Evolutionary conservation across 73 alveolate species (phyloP).

Genomic region (Breviolum minutum): DNA sequence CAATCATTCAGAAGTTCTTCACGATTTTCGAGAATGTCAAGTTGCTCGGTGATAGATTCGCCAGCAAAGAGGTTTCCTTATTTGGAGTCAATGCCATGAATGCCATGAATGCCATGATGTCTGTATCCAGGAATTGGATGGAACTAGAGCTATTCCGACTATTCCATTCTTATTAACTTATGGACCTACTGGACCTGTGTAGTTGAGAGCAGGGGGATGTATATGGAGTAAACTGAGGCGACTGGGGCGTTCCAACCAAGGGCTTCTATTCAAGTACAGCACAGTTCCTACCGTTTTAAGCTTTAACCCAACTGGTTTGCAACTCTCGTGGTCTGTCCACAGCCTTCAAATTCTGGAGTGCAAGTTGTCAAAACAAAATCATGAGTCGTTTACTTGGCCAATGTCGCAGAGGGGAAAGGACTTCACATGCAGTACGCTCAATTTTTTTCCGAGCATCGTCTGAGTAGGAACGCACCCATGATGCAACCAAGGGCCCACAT

Average conservation of each 20-base stretch:
- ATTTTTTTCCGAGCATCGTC: neutral
- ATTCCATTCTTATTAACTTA: neutral
- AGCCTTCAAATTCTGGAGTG: neutral
- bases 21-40: neutral
- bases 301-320: too few species aligned
- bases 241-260: too few species aligned
- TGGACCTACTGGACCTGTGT: too few species aligned
- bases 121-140: neutral
- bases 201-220: too few species aligned
- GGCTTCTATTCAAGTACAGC: too few species aligned
- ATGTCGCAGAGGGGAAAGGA: neutral
- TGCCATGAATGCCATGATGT: too few species aligned
- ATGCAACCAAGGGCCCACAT: constrained; percentile 19
- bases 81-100: neutral
- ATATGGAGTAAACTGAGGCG: too few species aligned
- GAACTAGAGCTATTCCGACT: neutral
- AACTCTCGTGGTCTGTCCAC: too few species aligned
- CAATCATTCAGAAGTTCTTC: neutral
- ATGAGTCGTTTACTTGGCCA: neutral
- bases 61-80: neutral
- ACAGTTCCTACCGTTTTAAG: too few species aligned
- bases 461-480: neutral
- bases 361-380: neutral
- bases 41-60: neutral
- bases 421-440: too few species aligned